Base-by-base conservation (phyloP, 169 alveolate genomes). In the Pseudocohnilembus persalinus region DNA sequence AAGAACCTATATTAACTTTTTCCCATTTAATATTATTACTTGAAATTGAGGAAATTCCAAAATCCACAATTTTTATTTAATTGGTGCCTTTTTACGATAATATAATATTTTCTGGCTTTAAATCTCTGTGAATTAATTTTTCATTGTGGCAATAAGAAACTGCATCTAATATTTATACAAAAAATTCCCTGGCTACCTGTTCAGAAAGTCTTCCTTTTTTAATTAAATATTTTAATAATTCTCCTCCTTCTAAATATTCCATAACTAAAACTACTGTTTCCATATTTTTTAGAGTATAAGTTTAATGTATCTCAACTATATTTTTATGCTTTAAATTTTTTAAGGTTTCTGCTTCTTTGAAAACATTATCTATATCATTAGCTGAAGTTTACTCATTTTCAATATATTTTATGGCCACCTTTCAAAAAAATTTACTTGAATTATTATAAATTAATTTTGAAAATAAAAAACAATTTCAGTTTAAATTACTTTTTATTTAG, bases 191-290 rank as follows among this genome's bases (percentile, higher is more conserved):
- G 1, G 90, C 92, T 87, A 91, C 92, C 4, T 74, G 83, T 88
- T 92, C 93, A 29, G 83, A 49, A 29, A 87, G 33, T 32, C 82
- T 74, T 74, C 93, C 85, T 49, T 88, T 77, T 32, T 88, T 32
- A 31, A 77, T 65, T 74, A 92, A 77, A 74, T 81, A 83, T 20
- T 80, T 87, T 31, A 88, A 78, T 65, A 92, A 74, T 85, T 95
- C 97, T 29, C 97, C 97, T 74, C 97, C 97, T 74, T 88, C 81
- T 11, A 91, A 88, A 83, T 91, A 93, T 78, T 92, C 96, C 96
- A 94, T 95, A 20, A 95, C 89, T 64, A 89, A 86, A n/a, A n/a
- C n/a, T 64, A 92, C 88, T 33, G 90, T 73, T 68, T 89, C 34
- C 78, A 86, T 83, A 33, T 85, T 88, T 73, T 92, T 81, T 27